These are phyloP conservation scores for Xylaria venustula DNA, from an alignment of 495 filamentous ascomycete species.

Conservation along the genomic window DNA sequence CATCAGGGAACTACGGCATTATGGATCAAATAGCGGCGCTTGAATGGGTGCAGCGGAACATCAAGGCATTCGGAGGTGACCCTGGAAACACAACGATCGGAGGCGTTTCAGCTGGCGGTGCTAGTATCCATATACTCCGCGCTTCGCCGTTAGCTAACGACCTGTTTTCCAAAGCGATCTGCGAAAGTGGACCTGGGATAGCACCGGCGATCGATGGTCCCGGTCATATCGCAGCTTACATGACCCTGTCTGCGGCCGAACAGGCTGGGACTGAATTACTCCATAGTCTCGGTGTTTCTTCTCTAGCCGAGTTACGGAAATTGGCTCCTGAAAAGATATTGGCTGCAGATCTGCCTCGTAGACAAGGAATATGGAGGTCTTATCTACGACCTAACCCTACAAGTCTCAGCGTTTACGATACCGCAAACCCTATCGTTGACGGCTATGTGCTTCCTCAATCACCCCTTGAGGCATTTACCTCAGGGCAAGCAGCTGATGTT, in stretches of 20 bases:
- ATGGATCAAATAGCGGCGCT: slow-evolving; percentile 51
- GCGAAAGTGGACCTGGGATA: slow-evolving; percentile 35
- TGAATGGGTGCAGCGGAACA: slow-evolving; percentile 55
- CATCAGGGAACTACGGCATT: slow-evolving; percentile 41
- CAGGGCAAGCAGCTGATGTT: neutral
- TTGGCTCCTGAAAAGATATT: neutral
- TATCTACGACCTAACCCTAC: neutral
- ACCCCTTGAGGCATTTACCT: neutral
- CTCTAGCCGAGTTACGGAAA: neutral
- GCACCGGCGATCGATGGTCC: slow-evolving; percentile 20
- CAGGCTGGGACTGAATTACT: neutral
- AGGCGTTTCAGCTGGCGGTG: slow-evolving; percentile 21
- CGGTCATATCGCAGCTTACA: neutral
- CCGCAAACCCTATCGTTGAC: slow-evolving; percentile 40
- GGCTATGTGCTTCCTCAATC: slow-evolving; percentile 39
- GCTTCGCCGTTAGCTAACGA: slow-evolving; percentile 30
- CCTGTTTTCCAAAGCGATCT: slow-evolving; percentile 48
- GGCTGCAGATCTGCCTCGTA: neutral
- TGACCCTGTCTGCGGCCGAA: slow-evolving; percentile 1
- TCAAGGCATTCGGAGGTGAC: slow-evolving; percentile 53
- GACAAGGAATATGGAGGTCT: slow-evolving; percentile 2
- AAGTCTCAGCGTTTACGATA: slow-evolving; percentile 8
- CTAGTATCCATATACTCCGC: slow-evolving; percentile 18
- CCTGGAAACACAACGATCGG: slow-evolving; percentile 30
- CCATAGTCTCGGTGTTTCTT: neutral